Evolutionary conservation across 2,329 filamentous ascomycete genomes (phyloP).

Genomic region (Orbilia javanica): DNA sequence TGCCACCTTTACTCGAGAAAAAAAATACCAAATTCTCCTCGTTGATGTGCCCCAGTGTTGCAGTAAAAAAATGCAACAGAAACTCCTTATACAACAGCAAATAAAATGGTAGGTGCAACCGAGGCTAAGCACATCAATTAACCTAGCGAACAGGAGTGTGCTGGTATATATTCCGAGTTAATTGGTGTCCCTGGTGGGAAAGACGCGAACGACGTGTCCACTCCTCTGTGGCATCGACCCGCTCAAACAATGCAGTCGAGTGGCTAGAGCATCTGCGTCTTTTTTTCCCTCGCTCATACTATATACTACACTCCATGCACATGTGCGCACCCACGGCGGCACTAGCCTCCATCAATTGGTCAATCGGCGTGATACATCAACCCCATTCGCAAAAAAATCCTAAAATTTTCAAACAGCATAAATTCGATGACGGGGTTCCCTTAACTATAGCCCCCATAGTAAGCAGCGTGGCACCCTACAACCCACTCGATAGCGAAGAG

Average conservation of each 20-base stretch:
- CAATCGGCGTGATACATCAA: background rate
- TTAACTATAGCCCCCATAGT: background rate
- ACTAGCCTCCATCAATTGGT: background rate
- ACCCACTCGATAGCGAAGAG: constrained; percentile 15
- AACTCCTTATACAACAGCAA: background rate
- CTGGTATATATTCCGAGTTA: constrained; percentile 2
- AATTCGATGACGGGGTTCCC: background rate
- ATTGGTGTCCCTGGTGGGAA: constrained; percentile 4
- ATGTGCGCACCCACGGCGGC: background rate
- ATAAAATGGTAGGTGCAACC: background rate
- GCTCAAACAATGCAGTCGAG: background rate
- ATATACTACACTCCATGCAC: background rate
- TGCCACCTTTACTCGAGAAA: no score
- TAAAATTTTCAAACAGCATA: background rate
- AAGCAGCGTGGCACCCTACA: constrained; percentile 13
- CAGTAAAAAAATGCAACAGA: background rate
- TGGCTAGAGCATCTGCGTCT: constrained; percentile 1
- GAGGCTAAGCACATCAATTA: background rate
- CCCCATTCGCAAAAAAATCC: background rate
- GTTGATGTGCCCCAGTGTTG: background rate
- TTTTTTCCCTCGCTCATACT: background rate
- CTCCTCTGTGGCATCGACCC: background rate
- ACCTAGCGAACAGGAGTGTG: background rate
- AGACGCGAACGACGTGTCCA: constrained; percentile 16
- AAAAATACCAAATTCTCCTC: background rate